Evolutionary conservation across 2,329 filamentous ascomycete species (phyloP), one percentile per base, ranked within the genome.

Genomic region (Neophaeococcomyces aloes): DNA sequence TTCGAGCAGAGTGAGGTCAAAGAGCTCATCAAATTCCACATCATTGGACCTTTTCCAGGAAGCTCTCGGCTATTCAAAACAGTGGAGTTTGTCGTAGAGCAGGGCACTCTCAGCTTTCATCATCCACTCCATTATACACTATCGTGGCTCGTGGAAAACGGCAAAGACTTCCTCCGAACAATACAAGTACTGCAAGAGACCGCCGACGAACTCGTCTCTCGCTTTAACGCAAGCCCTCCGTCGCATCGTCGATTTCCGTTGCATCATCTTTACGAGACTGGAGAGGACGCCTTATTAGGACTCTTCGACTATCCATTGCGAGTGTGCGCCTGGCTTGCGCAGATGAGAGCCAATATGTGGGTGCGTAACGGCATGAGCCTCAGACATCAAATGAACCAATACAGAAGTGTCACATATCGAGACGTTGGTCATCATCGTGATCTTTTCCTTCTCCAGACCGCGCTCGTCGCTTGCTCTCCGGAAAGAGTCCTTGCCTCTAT

Each of bases 291-390:
- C 56, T 69, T 94, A 17, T 79, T 94, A 61, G 81, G 84, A 2
- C 78, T 87, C 40, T 94, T 98, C 57, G 91, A 98, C 61, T 94
- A 86, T 56, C 89, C 93, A 1, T 70, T 98, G 3, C 77, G 93
- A 41, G 88, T 96, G 1, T 95, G 87, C 60, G 87, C 86, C 15
- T 98, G 91, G 91, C 71, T 98, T 25, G 85, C 91, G 4, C 93
- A 98, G 66, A 96, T 98, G 79, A 94, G 94, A 62, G 87, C 89
- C 14, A 86, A 87, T 40, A 94, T 96, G 80, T 98, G 93, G 91
- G 89, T 98, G 50, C 80, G 91, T 44, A 98, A 98, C 59, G 91
- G 91, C 2, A 86, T 98, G 58, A 96, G 89, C 56, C 74, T 98
- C 40, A 79, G 89, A 30, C 91, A 98, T 61, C 91, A 98, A 63